These are phyloP conservation scores for Penicillium sclerotigenum DNA, from an alignment of 2,329 filamentous ascomycete species.

Conservation along the genomic window DNA sequence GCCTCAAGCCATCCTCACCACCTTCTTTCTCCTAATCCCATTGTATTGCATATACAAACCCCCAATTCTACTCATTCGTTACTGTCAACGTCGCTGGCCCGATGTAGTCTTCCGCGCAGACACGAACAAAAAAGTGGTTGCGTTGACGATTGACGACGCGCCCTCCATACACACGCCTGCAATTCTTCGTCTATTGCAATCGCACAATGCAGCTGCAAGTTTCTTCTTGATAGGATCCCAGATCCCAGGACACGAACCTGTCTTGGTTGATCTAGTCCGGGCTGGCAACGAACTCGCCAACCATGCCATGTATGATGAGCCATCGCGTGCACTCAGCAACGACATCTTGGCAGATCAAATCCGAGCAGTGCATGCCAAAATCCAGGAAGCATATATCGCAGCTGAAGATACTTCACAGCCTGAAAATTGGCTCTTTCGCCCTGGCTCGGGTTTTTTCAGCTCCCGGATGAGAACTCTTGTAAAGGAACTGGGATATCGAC, in stretches of 20 bases:
- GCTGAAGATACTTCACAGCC: slow-evolving; percentile 35
- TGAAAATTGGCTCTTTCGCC: slow-evolving; percentile 69
- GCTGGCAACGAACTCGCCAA: slow-evolving; percentile 73
- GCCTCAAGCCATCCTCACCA: slow-evolving; percentile 38
- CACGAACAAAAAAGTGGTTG: slow-evolving; percentile 63
- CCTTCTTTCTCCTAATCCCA: slow-evolving; percentile 29
- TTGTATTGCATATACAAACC: slow-evolving; percentile 79
- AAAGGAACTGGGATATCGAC: slow-evolving; percentile 60
- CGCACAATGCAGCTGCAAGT: slow-evolving; percentile 68
- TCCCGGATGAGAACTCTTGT: slow-evolving; percentile 63
- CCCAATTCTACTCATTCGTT: slow-evolving; percentile 65
- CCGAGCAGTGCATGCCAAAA: slow-evolving; percentile 58
- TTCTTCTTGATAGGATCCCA: slow-evolving; percentile 88
- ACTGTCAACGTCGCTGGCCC: slow-evolving; percentile 69
- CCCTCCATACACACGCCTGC: slow-evolving; percentile 69
- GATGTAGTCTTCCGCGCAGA: slow-evolving; percentile 72
- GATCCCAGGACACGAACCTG: slow-evolving; percentile 55
- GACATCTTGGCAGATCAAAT: slow-evolving; percentile 63
- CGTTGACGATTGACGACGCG: slow-evolving; percentile 82
- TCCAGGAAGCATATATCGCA: slow-evolving; percentile 55
- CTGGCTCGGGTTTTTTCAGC: slow-evolving; percentile 81
- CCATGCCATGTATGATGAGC: slow-evolving; percentile 85
- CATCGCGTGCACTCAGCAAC: slow-evolving; percentile 61
- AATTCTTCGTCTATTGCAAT: slow-evolving; percentile 66
- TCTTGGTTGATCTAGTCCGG: slow-evolving; percentile 58